Evolutionary conservation across 495 filamentous ascomycete species (phyloP).

Genomic region (Cercophora newfieldiana): DNA sequence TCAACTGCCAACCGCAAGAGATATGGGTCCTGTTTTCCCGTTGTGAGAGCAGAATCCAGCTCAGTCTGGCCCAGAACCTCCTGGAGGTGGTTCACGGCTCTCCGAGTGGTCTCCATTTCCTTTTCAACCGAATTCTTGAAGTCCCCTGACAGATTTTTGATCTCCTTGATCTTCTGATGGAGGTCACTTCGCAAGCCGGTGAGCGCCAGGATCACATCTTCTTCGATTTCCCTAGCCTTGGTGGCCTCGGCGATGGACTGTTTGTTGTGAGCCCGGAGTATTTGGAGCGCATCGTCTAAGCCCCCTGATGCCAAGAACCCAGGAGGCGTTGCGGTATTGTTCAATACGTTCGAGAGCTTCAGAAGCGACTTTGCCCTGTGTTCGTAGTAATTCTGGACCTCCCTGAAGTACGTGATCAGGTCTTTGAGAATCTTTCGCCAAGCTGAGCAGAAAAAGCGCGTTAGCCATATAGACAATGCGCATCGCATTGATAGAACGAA

Average conservation of each 20-base stretch:
- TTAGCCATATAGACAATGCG: slow-evolving; percentile 11
- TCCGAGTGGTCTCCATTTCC: slow-evolving; percentile 70
- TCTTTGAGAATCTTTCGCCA: slow-evolving; percentile 97
- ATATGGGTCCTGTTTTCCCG: slow-evolving; percentile 89
- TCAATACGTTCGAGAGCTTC: slow-evolving; percentile 80
- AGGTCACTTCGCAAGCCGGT: slow-evolving; percentile 85
- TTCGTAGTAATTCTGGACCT: slow-evolving; percentile 90
- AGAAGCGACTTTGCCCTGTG: slow-evolving; percentile 76
- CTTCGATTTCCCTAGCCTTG: slow-evolving; percentile 87
- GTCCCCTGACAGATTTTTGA: slow-evolving; percentile 85
- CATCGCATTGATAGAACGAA: slow-evolving; percentile 42
- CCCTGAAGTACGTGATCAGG: slow-evolving; percentile 89
- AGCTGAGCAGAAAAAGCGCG: slow-evolving; percentile 49
- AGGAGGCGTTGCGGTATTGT: slow-evolving; percentile 71
- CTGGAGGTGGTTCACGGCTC: slow-evolving; percentile 72
- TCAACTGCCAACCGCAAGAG: slow-evolving; percentile 82
- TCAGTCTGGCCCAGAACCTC: slow-evolving; percentile 78
- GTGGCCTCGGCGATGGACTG: slow-evolving; percentile 77
- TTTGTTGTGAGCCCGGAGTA: slow-evolving; percentile 80
- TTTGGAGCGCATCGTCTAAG: slow-evolving; percentile 78
- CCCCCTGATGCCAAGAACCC: slow-evolving; percentile 76
- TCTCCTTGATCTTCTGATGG: slow-evolving; percentile 95
- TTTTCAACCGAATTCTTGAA: slow-evolving; percentile 90
- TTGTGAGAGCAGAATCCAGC: slow-evolving; percentile 68
- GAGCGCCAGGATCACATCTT: slow-evolving; percentile 83